Evolutionary conservation across 2,329 filamentous ascomycete species (phyloP), one percentile per base, ranked within the genome.

Genomic region (Davidsoniella virescens): DNA sequence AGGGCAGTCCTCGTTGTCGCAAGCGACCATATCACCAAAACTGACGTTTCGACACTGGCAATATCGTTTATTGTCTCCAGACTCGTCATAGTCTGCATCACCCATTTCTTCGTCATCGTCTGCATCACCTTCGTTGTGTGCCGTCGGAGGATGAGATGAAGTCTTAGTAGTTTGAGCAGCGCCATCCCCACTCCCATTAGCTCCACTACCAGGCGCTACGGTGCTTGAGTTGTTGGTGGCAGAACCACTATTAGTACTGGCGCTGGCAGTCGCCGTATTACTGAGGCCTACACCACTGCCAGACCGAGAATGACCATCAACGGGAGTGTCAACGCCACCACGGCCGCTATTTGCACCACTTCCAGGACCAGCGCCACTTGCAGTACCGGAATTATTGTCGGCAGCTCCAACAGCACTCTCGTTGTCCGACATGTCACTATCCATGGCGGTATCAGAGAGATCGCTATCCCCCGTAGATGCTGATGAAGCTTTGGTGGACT

Each of bases 21-120:
- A 92, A 26, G 84, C 85, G 55, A 92, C 84, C 85, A 92, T 92
- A 60, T 90, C 82, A 54, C 85, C 85, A 60, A 84, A 87, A 63
- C 82, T 87, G 56, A 88, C 82, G 58, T 83, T 83, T 62, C 88
- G 82, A 63, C 85, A 92, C 26, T 82, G 72, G 65, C 85, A 92
- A 65, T 92, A 92, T 63, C 86, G 84, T 60, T 83, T 81, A 64
- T 87, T 83, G 55, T 82, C 80, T 50, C 78, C 79, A 40, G 81
- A 82, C 51, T 86, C 82, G 46, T 86, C 82, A 29, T 82, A 79
- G 18, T 77, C 71, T 7, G 67, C 72, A 51, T 71, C 72, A 25
- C 73, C 73, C 57, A 76, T 65, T 53, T 65, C 61, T 58, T 76
- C 78, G 57, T 80, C 71, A 49, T 70, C 68, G 57, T 80, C 71